Evolutionary conservation across 371 early-diverging fungal species (phyloP).

Genomic region (Vairimorpha ceranae): DNA sequence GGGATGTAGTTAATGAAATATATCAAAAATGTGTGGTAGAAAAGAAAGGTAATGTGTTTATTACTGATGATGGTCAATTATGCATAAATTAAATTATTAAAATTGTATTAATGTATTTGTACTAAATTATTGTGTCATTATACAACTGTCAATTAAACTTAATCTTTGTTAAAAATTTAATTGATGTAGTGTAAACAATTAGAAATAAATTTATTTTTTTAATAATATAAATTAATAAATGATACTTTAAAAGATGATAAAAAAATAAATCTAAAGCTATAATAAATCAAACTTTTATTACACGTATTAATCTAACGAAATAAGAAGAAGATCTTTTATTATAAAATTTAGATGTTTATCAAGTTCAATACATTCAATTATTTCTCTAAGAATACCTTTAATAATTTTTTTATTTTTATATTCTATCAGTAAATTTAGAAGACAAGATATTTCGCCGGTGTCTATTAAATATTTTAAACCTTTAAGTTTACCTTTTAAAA

Average conservation of each 20-base stretch:
- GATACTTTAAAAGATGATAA: no score
- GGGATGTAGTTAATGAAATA: constrained; percentile 70
- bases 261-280: no score
- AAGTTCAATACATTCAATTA: neutral
- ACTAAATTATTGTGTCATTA: no score
- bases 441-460: neutral
- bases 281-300: no score
- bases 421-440: neutral
- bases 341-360: neutral
- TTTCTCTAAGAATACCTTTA: neutral
- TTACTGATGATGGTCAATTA: constrained; percentile 66
- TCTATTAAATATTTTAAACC: neutral
- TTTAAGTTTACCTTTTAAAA: neutral
- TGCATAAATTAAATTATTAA: no score
- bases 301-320: no score
- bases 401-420: neutral
- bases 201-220: no score
- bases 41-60: constrained; percentile 52
- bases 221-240: no score
- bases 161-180: no score
- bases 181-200: no score
- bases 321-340: neutral
- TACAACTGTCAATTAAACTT: no score
- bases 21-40: constrained; percentile 31
- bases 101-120: no score